Evolutionary conservation across 129 eudicot genomes (phyloP), one percentile per base, ranked within the genome.

Genomic region (Saposhnikovia divaricata): DNA sequence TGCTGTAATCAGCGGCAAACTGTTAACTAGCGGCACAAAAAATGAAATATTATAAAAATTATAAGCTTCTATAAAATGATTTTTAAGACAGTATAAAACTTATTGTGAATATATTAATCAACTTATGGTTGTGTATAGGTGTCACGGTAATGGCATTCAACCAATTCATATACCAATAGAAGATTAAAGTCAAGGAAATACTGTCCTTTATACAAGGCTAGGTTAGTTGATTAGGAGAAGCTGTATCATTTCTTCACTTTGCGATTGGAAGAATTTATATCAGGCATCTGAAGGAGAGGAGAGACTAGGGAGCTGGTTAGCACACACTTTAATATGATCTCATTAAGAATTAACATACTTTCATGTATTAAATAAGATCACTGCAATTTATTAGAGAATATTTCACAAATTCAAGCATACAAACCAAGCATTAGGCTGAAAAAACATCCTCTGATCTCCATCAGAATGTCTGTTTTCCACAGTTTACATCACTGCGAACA

Each of bases 361-460:
- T 28, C 19, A 66, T 28, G 39, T 66, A 27, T 66, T 31, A 14
- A 12, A 66, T 61, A 27, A 66, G 40, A 66, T 66, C 19, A 66
- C 6, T 16, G 3, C 8, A 6, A 31, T 28, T 23, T n/a, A 23
- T n/a, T 13, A n/a, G 66, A 23, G 66, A 59, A 59, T 23, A 53
- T 23, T 23, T 59, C 31, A 59, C 66, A 59, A 12, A 66, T 25
- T 12, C 34, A 28, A 66, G 42, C 38, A 66, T 9, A 66, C 72
- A 71, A 71, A 9, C 75, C 75, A 71, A 71, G 27, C 72, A 14
- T 28, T 18, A 28, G 21, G 28, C 31, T 9, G 40, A 66, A 14
- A 66, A 66, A 21, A 66, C 70, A 63, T 63, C 37, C 13, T 63
- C 38, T 25, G 14, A 63, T 70, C 74, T 70, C 74, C 74, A 44